These are phyloP conservation scores for Aspergillus fructus DNA, from an alignment of 2,329 filamentous ascomycete species.

Conservation along the genomic window DNA sequence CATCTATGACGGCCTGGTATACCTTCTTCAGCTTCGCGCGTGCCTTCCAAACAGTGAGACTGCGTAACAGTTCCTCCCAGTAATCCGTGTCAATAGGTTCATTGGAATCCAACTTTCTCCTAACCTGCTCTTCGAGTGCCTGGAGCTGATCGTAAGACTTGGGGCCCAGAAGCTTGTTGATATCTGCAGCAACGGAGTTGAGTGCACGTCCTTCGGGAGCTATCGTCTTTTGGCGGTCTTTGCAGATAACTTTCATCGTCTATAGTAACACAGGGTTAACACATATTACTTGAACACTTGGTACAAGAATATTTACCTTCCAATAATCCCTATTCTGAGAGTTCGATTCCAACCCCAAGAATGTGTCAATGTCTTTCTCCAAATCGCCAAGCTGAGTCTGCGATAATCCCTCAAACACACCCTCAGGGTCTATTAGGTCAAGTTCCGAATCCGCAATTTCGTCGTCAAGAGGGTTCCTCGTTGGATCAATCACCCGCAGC, in stretches of 20 bases:
- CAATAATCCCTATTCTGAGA: conserved; percentile 81
- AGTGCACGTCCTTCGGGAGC: conserved; percentile 72
- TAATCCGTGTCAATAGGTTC: conserved; percentile 96
- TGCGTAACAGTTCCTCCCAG: conserved; percentile 89
- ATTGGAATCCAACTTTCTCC: conserved; percentile 78
- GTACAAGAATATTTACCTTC: conserved; percentile 53
- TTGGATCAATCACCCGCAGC: conserved; percentile 80
- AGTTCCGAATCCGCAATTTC: conserved; percentile 76
- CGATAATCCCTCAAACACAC: conserved; percentile 72
- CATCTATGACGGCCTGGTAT: conserved; percentile 71
- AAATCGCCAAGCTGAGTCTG: conserved; percentile 70
- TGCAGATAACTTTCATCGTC: conserved; percentile 80
- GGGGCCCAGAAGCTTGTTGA: conserved; percentile 80
- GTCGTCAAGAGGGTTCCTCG: conserved; percentile 76
- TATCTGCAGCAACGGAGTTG: conserved; percentile 78
- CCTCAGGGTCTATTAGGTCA: conserved; percentile 74
- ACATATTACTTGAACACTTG: neutral
- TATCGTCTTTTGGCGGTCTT: conserved; percentile 68
- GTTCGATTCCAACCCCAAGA: conserved; percentile 77
- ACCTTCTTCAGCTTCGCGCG: conserved; percentile 79
- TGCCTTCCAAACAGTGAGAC: conserved; percentile 85
- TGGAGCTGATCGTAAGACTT: conserved; percentile 88
- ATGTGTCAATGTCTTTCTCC: conserved; percentile 77
- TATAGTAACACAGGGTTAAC: conserved; percentile 31
- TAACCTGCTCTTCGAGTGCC: conserved; percentile 81